phyloP scores from a whole-genome alignment of 345 rosid species.

The Chamaenerion angustifolium region DNA sequence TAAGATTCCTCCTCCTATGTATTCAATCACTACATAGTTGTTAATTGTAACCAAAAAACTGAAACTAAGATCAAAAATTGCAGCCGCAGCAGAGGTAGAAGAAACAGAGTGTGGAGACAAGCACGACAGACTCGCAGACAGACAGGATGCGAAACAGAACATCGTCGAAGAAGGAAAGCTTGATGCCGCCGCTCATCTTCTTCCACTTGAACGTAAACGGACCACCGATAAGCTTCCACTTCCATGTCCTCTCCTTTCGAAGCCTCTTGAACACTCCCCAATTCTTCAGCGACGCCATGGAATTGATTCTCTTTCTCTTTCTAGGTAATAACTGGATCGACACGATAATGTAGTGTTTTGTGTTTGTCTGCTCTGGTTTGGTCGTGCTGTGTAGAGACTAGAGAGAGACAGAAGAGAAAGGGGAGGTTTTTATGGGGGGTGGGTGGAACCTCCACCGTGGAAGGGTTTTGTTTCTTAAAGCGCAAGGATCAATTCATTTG shows the following conservation, averaged over 20 bases:
- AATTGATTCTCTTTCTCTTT: background rate
- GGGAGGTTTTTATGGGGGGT: background rate
- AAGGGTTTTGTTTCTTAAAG: background rate
- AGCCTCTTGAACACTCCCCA: conserved; percentile 3
- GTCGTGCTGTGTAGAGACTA: background rate
- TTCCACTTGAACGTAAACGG: conserved; percentile 11
- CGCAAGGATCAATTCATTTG: background rate
- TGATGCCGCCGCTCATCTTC: conserved; percentile 6
- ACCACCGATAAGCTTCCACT: conserved; percentile 10
- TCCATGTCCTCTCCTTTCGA: conserved; percentile 7
- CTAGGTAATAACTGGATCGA: too few relatives aligned
- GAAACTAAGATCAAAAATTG: conserved; percentile 11
- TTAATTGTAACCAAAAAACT: too few relatives aligned
- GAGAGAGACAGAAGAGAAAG: background rate
- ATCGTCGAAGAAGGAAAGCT: conserved; percentile 15
- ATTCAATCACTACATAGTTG: too few relatives aligned
- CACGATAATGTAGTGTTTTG: too few relatives aligned
- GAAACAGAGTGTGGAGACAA: conserved; percentile 26
- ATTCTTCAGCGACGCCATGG: conserved; percentile 1
- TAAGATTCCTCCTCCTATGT: too few relatives aligned
- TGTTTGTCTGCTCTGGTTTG: background rate
- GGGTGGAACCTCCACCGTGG: too few relatives aligned
- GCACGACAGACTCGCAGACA: conserved; percentile 21
- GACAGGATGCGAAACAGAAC: conserved; percentile 20
- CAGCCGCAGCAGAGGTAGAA: conserved; percentile 34